Evolutionary conservation across 805 yeast genomes (phyloP).

Genomic region (Blastobotrys parvus): DNA sequence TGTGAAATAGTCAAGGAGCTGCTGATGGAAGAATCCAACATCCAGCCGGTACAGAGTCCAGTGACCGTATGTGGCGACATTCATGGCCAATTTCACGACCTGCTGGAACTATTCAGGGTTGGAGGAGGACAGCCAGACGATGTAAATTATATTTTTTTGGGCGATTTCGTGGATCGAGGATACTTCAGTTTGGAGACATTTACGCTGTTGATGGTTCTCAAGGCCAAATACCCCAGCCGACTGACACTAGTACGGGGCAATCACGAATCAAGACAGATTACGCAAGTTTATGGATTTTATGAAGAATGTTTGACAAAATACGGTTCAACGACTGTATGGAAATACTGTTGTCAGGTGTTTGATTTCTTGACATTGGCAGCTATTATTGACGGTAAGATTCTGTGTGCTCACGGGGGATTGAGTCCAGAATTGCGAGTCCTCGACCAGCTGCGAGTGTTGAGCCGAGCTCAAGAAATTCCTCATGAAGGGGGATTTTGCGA

Average conservation of each 20-base stretch:
- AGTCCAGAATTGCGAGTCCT: constrained; percentile 96
- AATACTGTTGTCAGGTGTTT: constrained; percentile 91
- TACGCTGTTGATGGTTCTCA: constrained; percentile 85
- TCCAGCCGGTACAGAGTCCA: constrained; percentile 88
- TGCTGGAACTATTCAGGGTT: constrained; percentile 79
- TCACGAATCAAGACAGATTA: constrained; percentile 93
- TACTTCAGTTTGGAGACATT: constrained; percentile 91
- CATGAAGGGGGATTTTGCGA: constrained; percentile 99
- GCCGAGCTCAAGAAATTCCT: constrained; percentile 96
- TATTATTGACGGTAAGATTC: constrained; percentile 84
- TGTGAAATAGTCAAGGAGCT: constrained; percentile 94
- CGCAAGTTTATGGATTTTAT: constrained; percentile 98
- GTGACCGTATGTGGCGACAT: constrained; percentile 95
- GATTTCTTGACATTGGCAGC: constrained; percentile 93
- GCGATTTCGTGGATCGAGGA: constrained; percentile 98
- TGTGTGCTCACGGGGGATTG: constrained; percentile 96
- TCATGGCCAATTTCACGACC: constrained; percentile 96
- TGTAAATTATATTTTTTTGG: constrained; percentile 76
- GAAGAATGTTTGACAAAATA: constrained; percentile 91
- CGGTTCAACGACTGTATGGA: constrained; percentile 94
- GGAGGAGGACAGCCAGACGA: constrained; percentile 88
- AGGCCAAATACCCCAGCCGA: constrained; percentile 77
- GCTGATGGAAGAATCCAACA: constrained; percentile 91
- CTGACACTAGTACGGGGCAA: constrained; percentile 94
- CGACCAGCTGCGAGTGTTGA: constrained; percentile 88